phyloP scores from a whole-genome alignment of 192 early-diverging fungal species.

The Phycomyces blakesleeanus region DNA sequence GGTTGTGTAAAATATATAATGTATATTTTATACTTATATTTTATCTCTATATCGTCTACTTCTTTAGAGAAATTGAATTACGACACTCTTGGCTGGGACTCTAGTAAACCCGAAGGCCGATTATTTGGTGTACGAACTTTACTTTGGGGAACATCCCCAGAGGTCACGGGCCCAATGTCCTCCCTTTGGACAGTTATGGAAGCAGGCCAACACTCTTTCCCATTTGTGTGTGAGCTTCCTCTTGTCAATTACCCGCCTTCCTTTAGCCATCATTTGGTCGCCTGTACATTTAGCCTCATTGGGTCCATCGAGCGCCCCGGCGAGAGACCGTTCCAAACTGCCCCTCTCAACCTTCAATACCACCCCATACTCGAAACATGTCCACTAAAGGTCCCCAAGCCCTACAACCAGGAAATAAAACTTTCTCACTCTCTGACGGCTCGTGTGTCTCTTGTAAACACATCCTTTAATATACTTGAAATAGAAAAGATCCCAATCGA shows the following conservation, averaged over 20 bases:
- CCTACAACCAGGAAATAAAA: not conserved
- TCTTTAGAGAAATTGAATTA: conserved; percentile 16
- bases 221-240: conserved; percentile 31
- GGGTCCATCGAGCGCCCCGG: conserved; percentile 17
- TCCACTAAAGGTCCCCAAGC: not conserved
- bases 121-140: conserved; percentile 26
- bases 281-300: conserved; percentile 8
- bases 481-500: not conserved
- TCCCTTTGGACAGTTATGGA: conserved; percentile 22
- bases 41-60: not conserved
- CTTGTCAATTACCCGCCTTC: conserved; percentile 30
- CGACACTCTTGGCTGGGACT: conserved; percentile 10
- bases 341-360: conserved; percentile 2
- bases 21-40: too few species aligned
- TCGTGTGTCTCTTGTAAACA: not conserved
- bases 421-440: not conserved
- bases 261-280: conserved; percentile 13
- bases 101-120: not conserved
- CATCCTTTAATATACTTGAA: conserved; percentile 6
- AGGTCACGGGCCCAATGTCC: not conserved
- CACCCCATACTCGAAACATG: conserved; percentile 7
- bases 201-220: conserved; percentile 24
- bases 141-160: conserved; percentile 22
- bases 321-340: conserved; percentile 18
- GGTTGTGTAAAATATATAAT: too few species aligned